Conservation (phyloP, 2,329 filamentous ascomycete genomes). For the Pyrenophora seminiperda region DNA sequence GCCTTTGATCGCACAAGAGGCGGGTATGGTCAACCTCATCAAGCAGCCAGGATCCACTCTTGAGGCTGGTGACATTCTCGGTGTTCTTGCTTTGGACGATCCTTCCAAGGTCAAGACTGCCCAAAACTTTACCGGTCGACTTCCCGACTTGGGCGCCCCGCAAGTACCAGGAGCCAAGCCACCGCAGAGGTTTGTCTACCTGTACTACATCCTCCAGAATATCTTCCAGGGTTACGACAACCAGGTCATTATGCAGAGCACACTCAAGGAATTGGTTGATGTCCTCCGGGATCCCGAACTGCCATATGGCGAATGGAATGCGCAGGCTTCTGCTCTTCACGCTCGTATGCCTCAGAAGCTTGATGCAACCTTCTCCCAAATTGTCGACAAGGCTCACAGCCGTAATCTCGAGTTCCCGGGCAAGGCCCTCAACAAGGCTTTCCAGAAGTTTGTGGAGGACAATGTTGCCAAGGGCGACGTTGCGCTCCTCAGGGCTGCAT, state of each 20-base stretch:
- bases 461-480: conserved; percentile 75
- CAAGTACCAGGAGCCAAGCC: conserved; percentile 90
- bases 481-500: conserved; percentile 71
- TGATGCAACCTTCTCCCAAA: conserved; percentile 78
- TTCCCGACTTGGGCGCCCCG: conserved; percentile 84
- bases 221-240: conserved; percentile 96
- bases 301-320: conserved; percentile 94
- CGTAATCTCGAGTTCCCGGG: conserved; percentile 88
- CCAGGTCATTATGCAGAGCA: conserved; percentile 89
- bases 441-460: conserved; percentile 88
- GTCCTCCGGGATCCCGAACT: conserved; percentile 88
- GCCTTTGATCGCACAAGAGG: conserved; percentile 92
- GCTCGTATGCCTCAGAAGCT: conserved; percentile 96
- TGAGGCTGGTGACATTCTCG: conserved; percentile 97
- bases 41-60: conserved; percentile 99
- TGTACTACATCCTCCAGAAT: conserved; percentile 79
- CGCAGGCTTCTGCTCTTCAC: conserved; percentile 95
- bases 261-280: conserved; percentile 85
- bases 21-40: conserved; percentile 95
- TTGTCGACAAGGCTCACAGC: conserved; percentile 80
- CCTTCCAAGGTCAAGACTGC: conserved; percentile 96
- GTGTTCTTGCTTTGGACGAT: conserved; percentile 93
- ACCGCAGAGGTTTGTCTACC: conserved; percentile 79
- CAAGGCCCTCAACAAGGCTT: conserved; percentile 81
- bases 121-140: conserved; percentile 87